Evolutionary conservation across 75 land plant genomes (phyloP), one percentile per base, ranked within the genome.

Genomic region (Larix kaempferi): DNA sequence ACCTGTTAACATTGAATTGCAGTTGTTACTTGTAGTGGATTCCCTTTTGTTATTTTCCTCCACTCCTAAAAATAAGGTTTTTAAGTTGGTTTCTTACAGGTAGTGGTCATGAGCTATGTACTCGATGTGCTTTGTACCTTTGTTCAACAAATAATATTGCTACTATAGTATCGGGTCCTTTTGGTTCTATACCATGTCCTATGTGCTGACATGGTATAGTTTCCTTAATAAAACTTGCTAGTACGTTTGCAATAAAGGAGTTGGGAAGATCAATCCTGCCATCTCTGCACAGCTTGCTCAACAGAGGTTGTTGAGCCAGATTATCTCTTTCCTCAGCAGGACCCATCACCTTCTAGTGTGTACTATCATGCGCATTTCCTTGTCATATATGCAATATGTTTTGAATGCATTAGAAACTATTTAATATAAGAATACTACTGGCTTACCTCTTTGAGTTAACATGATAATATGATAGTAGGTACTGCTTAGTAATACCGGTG

Each of bases 71-170:
- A 69, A 41, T n/a, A 41, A 69, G 61, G 27, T 74, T 77, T 69
- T 41, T 22, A 69, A n/a, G n/a, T 49, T 69, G 23, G 21, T 25
- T 71, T 37, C 35, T 25, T 74, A 56, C 89, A 95, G 99, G 99
- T 69, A 94, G 99, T 84, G 86, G 78, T 58, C 99, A 96, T 57
- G 99, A 96, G 72, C 93, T 96, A 72, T 96, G 99, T 83, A 94
- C 93, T 0, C 71, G 77, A 26, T 96, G 99, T 89, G 99, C 99
- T 15, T 76, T 96, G 35, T 94, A 94, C 82, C 93, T 96, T 33
- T 96, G 98, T 71, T 94, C 94, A 4, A 90, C 86, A 55, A 90
- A 83, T 74, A 82, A 73, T 77, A 78, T 81, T 5, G 79, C 92
- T 6, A 76, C 84, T 4, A 72, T 64, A n/a, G 61, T 82, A 1